A percentile compares a stretch with the other conserved stretches of the same genome.
These are phyloP conservation scores for Cajanus cajan DNA, from an alignment of 306 rosid species.

Conservation along the genomic window DNA sequence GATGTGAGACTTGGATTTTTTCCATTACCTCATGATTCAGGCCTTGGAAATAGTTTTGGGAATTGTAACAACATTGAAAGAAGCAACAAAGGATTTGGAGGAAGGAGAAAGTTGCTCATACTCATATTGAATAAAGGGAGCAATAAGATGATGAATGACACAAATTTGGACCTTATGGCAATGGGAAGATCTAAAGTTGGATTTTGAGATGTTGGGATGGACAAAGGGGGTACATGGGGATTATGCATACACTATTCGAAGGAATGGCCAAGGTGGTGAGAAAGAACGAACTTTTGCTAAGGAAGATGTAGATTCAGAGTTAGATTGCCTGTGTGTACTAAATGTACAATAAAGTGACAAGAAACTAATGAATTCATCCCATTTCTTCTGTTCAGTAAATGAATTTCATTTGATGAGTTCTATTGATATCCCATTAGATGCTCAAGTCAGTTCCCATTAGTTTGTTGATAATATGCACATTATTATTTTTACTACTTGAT, in stretches of 20 bases:
- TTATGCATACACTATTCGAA: not conserved
- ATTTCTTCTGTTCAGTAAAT: not conserved
- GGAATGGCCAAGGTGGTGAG: not conserved
- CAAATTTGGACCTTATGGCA: not conserved
- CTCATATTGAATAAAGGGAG: not conserved
- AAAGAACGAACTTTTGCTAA: not conserved
- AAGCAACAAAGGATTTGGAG: not conserved
- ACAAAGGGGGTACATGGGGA: not conserved
- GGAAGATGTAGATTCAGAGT: not conserved
- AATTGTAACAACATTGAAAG: not conserved
- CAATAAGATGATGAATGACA: not conserved
- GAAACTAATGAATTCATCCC: not conserved
- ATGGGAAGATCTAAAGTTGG: not conserved
- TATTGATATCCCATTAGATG: slow-evolving; percentile 3
- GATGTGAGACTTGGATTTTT: no score
- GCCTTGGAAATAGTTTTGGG: not conserved
- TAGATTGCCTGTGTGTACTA: not conserved
- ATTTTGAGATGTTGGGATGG: not conserved
- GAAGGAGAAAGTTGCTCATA: not conserved
- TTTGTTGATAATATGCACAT: not conserved
- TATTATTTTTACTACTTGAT: slow-evolving; percentile 3
- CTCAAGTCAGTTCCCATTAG: not conserved
- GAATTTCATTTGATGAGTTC: not conserved
- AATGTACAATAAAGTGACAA: not conserved
- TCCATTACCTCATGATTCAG: no score